These are phyloP conservation scores for Physocladia obscura DNA, from an alignment of 192 early-diverging fungal genomes.

Conservation along the genomic window DNA sequence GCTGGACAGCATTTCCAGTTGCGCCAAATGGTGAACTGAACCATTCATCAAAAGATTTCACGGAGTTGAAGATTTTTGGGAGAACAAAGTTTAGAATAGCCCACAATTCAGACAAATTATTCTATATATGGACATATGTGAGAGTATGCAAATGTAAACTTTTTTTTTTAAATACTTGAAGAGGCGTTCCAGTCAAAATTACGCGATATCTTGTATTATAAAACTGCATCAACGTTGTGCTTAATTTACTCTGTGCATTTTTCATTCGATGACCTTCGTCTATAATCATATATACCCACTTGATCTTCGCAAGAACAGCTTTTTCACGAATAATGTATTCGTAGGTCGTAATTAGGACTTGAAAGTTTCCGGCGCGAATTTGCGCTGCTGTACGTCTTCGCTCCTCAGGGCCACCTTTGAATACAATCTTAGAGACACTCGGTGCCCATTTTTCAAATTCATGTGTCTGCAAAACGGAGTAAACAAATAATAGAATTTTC, in stretches of 20 bases:
- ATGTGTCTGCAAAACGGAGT: background rate
- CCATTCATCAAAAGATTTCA: constrained; percentile 98
- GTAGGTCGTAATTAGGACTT: constrained; percentile 95
- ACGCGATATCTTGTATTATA: constrained; percentile 89
- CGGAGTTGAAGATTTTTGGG: constrained; percentile 94
- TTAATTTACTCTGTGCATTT: constrained; percentile 86
- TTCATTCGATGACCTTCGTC: constrained; percentile 99
- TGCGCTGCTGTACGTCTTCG: constrained; percentile 71
- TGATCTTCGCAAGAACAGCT: constrained; percentile 80
- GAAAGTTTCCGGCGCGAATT: constrained; percentile 79
- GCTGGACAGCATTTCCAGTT: constrained; percentile 65
- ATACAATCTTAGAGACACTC: constrained; percentile 80
- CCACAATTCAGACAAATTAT: constrained; percentile 97
- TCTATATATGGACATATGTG: constrained; percentile 49
- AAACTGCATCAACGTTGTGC: constrained; percentile 79
- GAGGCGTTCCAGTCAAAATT: constrained; percentile 97
- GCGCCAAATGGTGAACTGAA: constrained; percentile 94
- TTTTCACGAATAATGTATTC: constrained; percentile 96
- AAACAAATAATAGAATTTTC: background rate
- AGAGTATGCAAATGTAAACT: background rate
- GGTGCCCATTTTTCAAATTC: constrained; percentile 99
- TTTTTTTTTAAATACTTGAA: constrained; percentile 62
- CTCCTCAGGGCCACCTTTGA: constrained; percentile 81
- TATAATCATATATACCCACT: constrained; percentile 98
- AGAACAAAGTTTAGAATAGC: constrained; percentile 93